phyloP scores from a whole-genome alignment of 1,284 basidiomycete genomes.

The Amylostereum areolatum region DNA sequence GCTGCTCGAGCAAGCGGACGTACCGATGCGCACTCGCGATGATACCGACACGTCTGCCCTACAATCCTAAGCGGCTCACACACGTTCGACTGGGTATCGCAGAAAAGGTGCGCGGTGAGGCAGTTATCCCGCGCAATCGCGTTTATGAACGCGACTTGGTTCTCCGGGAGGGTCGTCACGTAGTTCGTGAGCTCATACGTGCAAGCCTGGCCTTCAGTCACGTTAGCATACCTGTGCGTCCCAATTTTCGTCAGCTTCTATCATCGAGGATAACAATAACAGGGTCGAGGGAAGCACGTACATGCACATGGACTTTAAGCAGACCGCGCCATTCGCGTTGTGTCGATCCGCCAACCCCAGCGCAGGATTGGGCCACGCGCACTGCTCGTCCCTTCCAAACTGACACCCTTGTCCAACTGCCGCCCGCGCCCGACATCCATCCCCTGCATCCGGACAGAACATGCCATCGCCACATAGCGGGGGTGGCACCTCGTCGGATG shows the following conservation, averaged over 20 bases:
- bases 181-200: slow-evolving; percentile 58
- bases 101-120: slow-evolving; percentile 48
- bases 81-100: slow-evolving; percentile 36
- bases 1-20: slow-evolving; percentile 10
- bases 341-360: slow-evolving; percentile 31
- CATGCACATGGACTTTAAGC: slow-evolving; percentile 58
- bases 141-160: slow-evolving; percentile 38
- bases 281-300: slow-evolving; percentile 27
- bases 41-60: slow-evolving; percentile 41
- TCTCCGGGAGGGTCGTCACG: slow-evolving; percentile 38
- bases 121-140: slow-evolving; percentile 60
- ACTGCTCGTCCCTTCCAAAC: slow-evolving; percentile 70
- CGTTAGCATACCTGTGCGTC: slow-evolving; percentile 47
- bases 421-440: slow-evolving; percentile 46
- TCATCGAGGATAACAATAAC: neutral
- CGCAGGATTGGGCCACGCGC: slow-evolving; percentile 36
- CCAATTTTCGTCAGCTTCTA: neutral
- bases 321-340: slow-evolving; percentile 56
- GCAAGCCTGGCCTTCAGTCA: slow-evolving; percentile 49
- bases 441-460: slow-evolving; percentile 73
- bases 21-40: slow-evolving; percentile 52
- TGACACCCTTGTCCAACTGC: slow-evolving; percentile 52
- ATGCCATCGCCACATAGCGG: slow-evolving; percentile 45
- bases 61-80: slow-evolving; percentile 45
- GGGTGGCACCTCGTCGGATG: slow-evolving; percentile 40